Percentiles rank a stretch among this genome's conserved stretches.
These are phyloP conservation scores for Aureobasidium leucospermi DNA, from an alignment of 2,329 filamentous ascomycete genomes.

Conservation along the genomic window DNA sequence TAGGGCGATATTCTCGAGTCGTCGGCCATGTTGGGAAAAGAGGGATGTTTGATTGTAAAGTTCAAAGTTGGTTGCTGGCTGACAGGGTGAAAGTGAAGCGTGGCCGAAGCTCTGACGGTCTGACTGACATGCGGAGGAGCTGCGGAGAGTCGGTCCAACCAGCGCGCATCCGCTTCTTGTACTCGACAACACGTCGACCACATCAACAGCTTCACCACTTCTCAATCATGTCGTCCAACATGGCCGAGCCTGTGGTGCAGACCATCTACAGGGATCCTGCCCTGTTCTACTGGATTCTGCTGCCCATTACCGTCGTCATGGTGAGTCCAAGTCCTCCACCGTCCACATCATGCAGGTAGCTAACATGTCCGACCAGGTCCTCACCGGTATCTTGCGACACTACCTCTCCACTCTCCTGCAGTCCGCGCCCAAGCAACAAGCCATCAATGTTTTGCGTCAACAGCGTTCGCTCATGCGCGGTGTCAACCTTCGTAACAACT, in stretches of 20 bases:
- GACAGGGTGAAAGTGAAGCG: slow-evolving; percentile 7
- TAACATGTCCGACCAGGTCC: slow-evolving; percentile 48
- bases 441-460: slow-evolving; percentile 71
- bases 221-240: slow-evolving; percentile 35
- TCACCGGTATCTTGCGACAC: slow-evolving; percentile 92
- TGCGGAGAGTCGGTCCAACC: neutral
- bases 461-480: slow-evolving; percentile 76
- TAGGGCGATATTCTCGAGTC: slow-evolving; percentile 29
- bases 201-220: neutral
- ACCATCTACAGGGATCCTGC: slow-evolving; percentile 98
- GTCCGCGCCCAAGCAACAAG: slow-evolving; percentile 72
- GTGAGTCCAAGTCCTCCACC: slow-evolving; percentile 37
- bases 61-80: neutral
- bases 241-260: slow-evolving; percentile 82
- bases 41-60: neutral
- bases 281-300: slow-evolving; percentile 99
- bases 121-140: neutral
- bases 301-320: slow-evolving; percentile 97
- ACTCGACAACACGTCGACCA: neutral
- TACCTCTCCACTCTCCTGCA: slow-evolving; percentile 92
- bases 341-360: neutral
- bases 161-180: neutral
- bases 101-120: slow-evolving; percentile 1
- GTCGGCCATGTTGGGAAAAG: slow-evolving; percentile 13
- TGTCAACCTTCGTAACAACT: slow-evolving; percentile 75